Evolutionary conservation across 345 rosid genomes (phyloP).

Genomic region (Populus pruinosa): DNA sequence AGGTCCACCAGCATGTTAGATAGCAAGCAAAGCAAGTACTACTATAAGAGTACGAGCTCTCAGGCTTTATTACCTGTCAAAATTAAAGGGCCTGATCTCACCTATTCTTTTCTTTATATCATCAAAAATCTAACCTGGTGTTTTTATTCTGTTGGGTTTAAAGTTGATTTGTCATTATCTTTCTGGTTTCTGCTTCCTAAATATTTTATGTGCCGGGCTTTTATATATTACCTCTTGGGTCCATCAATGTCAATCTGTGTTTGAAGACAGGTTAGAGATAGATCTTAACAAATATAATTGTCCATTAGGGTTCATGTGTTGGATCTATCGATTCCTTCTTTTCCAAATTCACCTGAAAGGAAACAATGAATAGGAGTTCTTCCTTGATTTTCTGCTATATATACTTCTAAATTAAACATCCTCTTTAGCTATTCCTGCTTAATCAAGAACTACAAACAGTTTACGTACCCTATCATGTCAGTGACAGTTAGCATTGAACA

Average conservation of each 20-base stretch:
- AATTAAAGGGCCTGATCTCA: constrained; percentile 13
- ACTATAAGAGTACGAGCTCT: constrained; percentile 2
- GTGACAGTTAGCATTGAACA: neutral
- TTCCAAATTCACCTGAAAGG: neutral
- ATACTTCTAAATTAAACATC: neutral
- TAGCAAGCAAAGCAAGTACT: neutral
- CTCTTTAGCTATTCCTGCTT: neutral
- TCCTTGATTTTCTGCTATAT: neutral
- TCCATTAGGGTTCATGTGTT: constrained; percentile 5
- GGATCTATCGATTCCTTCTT: neutral
- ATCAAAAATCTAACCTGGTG: constrained; percentile 16
- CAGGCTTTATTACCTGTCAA: constrained; percentile 18
- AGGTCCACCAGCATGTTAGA: neutral
- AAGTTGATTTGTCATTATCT: constrained; percentile 1
- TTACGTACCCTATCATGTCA: neutral
- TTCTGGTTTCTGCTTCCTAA: constrained; percentile 6
- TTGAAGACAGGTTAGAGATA: neutral
- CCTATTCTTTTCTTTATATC: neutral
- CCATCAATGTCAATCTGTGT: constrained; percentile 7
- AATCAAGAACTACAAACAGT: neutral
- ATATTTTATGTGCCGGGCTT: neutral
- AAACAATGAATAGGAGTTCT: neutral
- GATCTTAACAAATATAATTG: neutral
- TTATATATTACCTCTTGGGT: neutral
- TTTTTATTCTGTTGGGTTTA: constrained; percentile 10